These are phyloP conservation scores for Alternaria tenuissima DNA, from an alignment of 2,329 filamentous ascomycete species.

Conservation along the genomic window DNA sequence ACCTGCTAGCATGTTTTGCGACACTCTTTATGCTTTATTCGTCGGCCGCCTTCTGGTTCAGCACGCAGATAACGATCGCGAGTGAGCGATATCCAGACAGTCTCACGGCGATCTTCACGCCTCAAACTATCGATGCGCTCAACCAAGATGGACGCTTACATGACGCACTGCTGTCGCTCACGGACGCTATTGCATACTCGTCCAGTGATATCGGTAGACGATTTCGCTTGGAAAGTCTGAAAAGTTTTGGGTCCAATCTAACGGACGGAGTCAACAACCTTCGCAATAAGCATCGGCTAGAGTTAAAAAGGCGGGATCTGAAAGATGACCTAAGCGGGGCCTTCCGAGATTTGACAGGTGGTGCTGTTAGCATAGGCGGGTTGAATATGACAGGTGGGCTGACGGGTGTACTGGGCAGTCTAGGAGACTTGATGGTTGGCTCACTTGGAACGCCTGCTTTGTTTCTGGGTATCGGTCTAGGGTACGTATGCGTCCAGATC, in stretches of 20 bases:
- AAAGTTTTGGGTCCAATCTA: slow-evolving; percentile 28
- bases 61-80: slow-evolving; percentile 9
- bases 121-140: slow-evolving; percentile 35
- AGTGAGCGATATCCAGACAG: slow-evolving; percentile 10
- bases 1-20: slow-evolving; percentile 28
- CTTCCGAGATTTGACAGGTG: slow-evolving; percentile 14
- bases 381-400: slow-evolving; percentile 25
- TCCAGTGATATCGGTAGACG: slow-evolving; percentile 30
- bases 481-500: slow-evolving; percentile 21
- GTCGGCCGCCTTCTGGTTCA: slow-evolving; percentile 25
- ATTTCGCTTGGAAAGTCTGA: slow-evolving; percentile 20
- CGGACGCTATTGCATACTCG: slow-evolving; percentile 30
- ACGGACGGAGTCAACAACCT: slow-evolving; percentile 23
- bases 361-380: slow-evolving; percentile 5
- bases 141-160: slow-evolving; percentile 34
- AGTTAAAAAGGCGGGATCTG: slow-evolving; percentile 15
- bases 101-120: slow-evolving; percentile 25
- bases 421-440: slow-evolving; percentile 21
- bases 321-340: slow-evolving; percentile 19
- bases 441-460: slow-evolving; percentile 37
- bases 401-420: slow-evolving; percentile 17
- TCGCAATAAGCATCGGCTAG: slow-evolving; percentile 7
- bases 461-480: slow-evolving; percentile 42
- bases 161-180: slow-evolving; percentile 30
- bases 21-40: slow-evolving; percentile 28